Evolutionary conservation across 192 early-diverging fungal species (phyloP).

Genomic region (Entomortierella beljakovae): DNA sequence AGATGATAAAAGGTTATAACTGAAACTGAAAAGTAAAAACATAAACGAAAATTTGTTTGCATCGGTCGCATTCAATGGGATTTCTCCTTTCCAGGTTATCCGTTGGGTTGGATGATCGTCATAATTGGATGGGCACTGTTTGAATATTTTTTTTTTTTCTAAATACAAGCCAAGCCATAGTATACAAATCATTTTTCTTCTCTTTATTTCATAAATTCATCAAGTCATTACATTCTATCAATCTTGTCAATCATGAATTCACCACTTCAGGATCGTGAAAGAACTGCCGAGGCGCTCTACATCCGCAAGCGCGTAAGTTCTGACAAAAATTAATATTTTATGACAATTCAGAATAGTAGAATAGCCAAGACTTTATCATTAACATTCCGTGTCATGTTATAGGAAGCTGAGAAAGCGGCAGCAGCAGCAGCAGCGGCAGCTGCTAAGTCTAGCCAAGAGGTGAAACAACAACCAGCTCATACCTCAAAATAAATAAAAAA

Average conservation of each 20-base stretch:
- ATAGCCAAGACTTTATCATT: not conserved
- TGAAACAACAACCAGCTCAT: too few species aligned
- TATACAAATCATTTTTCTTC: too few species aligned
- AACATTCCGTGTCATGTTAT: not conserved
- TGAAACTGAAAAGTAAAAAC: too few species aligned
- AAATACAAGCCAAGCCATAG: too few species aligned
- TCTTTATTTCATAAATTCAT: not conserved
- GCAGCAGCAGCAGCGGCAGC: conserved; percentile 35
- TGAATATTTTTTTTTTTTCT: too few species aligned
- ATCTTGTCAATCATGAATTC: conserved; percentile 7
- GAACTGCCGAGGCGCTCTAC: conserved; percentile 35
- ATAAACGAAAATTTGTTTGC: too few species aligned
- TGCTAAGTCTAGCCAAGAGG: conserved; percentile 14
- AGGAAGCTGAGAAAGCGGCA: conserved; percentile 50
- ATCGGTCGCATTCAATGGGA: too few species aligned
- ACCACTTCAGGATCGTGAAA: conserved; percentile 26
- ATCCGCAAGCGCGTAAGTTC: conserved; percentile 37
- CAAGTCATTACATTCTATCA: not conserved
- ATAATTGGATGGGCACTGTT: too few species aligned
- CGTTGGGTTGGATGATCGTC: too few species aligned
- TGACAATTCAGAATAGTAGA: not conserved
- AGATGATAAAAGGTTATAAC: too few species aligned
- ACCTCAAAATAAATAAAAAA: not conserved
- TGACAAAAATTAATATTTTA: not conserved
- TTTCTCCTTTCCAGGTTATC: too few species aligned